Evolutionary conservation across 148 eudicot genomes (phyloP).

Genomic region (Diospyros lotus): DNA sequence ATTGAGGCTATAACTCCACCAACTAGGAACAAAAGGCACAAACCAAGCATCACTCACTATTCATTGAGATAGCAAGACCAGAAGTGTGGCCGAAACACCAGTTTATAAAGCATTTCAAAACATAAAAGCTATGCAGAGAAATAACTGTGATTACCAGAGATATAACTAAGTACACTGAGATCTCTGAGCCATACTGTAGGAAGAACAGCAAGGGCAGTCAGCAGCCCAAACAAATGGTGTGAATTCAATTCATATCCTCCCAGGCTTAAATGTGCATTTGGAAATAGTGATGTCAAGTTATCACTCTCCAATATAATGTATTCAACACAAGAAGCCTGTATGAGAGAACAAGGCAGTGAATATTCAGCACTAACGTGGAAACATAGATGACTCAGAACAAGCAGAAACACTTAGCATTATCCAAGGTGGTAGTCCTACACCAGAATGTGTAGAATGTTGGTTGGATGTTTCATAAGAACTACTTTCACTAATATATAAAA

Average conservation of each 20-base stretch:
- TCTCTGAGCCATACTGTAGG: slow-evolving; percentile 89
- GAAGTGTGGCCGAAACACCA: too few species aligned
- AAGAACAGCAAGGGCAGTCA: slow-evolving; percentile 69
- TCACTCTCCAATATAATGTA: slow-evolving; percentile 91
- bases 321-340: slow-evolving; percentile 82
- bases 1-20: slow-evolving; percentile 94
- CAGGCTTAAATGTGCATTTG: slow-evolving; percentile 59
- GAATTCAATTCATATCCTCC: slow-evolving; percentile 44
- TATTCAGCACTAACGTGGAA: background rate
- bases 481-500: too few species aligned
- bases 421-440: too few species aligned
- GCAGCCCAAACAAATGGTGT: slow-evolving; percentile 63
- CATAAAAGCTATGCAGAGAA: background rate
- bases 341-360: slow-evolving; percentile 6
- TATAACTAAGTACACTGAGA: slow-evolving; percentile 77
- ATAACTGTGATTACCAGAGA: slow-evolving; percentile 57
- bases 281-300: slow-evolving; percentile 79
- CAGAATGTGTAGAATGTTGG: too few species aligned
- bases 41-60: background rate
- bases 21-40: slow-evolving; percentile 35
- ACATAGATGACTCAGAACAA: background rate
- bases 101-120: background rate
- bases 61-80: background rate
- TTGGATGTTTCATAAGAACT: too few species aligned
- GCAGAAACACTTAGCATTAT: background rate